phyloP scores from a whole-genome alignment of 495 filamentous ascomycete species.

The Hypomontagnella monticulosa region DNA sequence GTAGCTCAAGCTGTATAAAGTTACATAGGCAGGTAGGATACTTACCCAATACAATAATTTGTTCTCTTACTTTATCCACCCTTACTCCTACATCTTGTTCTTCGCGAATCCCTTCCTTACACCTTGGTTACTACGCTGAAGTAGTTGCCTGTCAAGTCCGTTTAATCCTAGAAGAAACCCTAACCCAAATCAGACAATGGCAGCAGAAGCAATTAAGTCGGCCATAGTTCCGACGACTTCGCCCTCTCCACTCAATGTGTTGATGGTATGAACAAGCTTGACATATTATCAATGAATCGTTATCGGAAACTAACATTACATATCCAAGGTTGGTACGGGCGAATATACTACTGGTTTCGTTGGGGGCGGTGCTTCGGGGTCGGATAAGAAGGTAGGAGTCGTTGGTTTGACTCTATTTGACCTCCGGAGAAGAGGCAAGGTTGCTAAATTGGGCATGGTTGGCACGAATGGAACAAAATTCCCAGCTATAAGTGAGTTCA shows the following conservation, averaged over 20 bases:
- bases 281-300: constrained; percentile 1
- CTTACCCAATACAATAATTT: not conserved
- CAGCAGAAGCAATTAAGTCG: constrained; percentile 31
- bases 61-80: not conserved
- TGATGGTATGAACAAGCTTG: constrained; percentile 71
- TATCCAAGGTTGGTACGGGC: constrained; percentile 78
- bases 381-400: constrained; percentile 93
- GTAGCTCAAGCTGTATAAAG: constrained; percentile 14
- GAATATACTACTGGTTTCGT: constrained; percentile 96
- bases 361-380: constrained; percentile 76
- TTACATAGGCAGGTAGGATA: not conserved
- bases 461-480: constrained; percentile 89
- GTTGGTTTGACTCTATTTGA: constrained; percentile 92
- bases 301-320: constrained; percentile 34
- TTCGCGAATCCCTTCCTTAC: not conserved
- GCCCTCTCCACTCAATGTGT: constrained; percentile 73
- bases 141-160: not conserved
- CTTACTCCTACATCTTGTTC: not conserved
- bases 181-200: constrained; percentile 15
- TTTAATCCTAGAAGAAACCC: not conserved
- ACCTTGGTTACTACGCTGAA: not conserved
- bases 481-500: constrained; percentile 81
- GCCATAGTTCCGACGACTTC: constrained; percentile 28
- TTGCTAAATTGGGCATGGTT: constrained; percentile 86
- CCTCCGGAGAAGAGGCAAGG: constrained; percentile 85